Evolutionary conservation across 805 yeast species (phyloP), one percentile per base, ranked within the genome.

Genomic region (Teunomyces lycoperdinae): DNA sequence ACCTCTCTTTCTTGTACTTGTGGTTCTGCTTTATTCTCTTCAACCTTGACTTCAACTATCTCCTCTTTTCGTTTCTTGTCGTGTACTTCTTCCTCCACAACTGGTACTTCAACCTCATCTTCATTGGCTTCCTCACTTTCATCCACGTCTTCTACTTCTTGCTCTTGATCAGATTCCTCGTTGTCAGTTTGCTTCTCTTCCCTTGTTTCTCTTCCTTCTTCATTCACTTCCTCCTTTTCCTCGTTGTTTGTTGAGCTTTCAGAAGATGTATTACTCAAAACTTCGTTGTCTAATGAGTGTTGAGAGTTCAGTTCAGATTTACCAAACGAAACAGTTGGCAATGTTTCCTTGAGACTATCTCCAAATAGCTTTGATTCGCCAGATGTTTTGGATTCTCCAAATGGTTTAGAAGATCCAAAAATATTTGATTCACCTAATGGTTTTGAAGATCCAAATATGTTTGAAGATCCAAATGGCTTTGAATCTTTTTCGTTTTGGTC

Each of bases 21-120:
- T 17, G 39, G 39, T 35, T 8, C 13, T 16, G 10, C 39, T 5
- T 8, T 34, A 9, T 8, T 17, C 10, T 30, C 35, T 20, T 43
- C 44, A 16, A 13, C 46, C 30, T 14, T 39, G 45, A 50, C 54
- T 27, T 33, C 48, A 38, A 42, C 27, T 16, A 40, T 7, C 17
- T 44, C 45, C n/a, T 13, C 14, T 4, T n/a, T 7, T 9, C 14
- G 34, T 7, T 32, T 16, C 14, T 13, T 32, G 9, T 20, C 24
- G 6, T 20, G 6, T 20, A 11, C 16, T 17, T 29, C 39, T 34
- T 31, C 39, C 43, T 14, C 31, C n/a, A n/a, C 9, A 11, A 11
- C 26, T 33, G 45, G 50, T 31, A 34, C 44, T 20, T 35, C 43
- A 26, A 46, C 45, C 20, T 31, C 29, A n/a, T 43, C 56, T 29